Evolutionary conservation across 768 basidiomycete species (phyloP).

Genomic region (Rhodotorula paludigena): DNA sequence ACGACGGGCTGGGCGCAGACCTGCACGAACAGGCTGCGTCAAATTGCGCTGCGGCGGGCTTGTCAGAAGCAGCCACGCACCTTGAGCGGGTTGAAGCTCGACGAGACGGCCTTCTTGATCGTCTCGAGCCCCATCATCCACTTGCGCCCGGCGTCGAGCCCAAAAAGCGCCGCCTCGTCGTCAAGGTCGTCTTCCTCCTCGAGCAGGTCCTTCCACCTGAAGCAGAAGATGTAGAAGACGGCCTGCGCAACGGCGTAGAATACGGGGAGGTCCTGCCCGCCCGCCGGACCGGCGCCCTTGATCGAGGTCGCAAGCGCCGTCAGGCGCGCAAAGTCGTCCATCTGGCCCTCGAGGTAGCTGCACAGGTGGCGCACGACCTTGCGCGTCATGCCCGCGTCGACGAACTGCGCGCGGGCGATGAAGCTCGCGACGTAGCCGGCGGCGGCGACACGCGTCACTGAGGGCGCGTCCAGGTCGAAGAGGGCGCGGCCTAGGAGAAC

Average conservation of each 20-base stretch:
- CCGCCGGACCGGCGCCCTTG: not conserved
- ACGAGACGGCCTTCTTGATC: constrained; percentile 71
- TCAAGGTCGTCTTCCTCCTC: constrained; percentile 56
- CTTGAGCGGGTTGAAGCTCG: constrained; percentile 83
- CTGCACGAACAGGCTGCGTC: no score
- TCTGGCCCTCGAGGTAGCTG: constrained; percentile 68
- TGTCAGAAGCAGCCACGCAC: constrained; percentile 51
- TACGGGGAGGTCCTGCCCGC: constrained; percentile 52
- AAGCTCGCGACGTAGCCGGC: constrained; percentile 89
- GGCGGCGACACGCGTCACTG: constrained; percentile 81
- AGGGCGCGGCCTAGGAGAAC: constrained; percentile 88
- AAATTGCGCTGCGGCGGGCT: no score
- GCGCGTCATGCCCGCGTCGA: constrained; percentile 68
- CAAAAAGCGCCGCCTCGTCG: constrained; percentile 52
- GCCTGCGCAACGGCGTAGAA: constrained; percentile 92
- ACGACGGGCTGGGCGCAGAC: constrained; percentile 87
- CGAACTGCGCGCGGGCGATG: constrained; percentile 81
- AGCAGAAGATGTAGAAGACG: constrained; percentile 94
- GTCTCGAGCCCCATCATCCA: constrained; percentile 81
- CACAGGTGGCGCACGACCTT: constrained; percentile 78
- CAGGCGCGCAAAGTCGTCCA: constrained; percentile 55
- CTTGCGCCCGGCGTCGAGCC: constrained; percentile 52
- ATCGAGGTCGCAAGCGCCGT: not conserved
- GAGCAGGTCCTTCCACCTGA: constrained; percentile 82
- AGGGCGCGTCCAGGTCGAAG: constrained; percentile 56